Evolutionary conservation across 2,329 filamentous ascomycete genomes (phyloP).

Genomic region (Bertia moriformis): DNA sequence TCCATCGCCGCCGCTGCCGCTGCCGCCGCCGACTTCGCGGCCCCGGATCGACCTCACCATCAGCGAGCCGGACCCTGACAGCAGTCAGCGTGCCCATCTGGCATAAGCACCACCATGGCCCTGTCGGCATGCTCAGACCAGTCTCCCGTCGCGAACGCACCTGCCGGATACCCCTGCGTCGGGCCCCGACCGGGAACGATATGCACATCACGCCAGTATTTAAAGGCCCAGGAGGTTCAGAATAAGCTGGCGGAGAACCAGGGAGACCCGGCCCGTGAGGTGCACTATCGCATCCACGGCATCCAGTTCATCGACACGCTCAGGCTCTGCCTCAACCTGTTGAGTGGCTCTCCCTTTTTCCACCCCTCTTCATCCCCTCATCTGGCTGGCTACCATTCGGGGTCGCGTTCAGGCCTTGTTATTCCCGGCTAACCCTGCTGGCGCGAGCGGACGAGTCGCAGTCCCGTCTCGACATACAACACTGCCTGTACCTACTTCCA

Average conservation of each 20-base stretch:
- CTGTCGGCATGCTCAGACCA: too few species aligned
- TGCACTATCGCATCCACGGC: slow-evolving; percentile 67
- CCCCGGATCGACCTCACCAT: background rate
- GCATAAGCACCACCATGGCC: too few species aligned
- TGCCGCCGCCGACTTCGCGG: background rate
- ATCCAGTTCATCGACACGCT: slow-evolving; percentile 81
- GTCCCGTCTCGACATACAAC: slow-evolving; percentile 79
- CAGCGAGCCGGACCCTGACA: background rate
- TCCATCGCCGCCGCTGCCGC: background rate
- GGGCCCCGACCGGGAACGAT: background rate
- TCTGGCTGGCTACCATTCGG: slow-evolving; percentile 1
- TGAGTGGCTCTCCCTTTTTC: too few species aligned
- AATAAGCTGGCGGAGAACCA: slow-evolving; percentile 55
- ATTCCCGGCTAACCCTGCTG: slow-evolving; percentile 4
- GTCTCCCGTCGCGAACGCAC: background rate
- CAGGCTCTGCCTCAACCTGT: slow-evolving; percentile 66
- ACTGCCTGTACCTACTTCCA: slow-evolving; percentile 89
- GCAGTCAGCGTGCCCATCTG: too few species aligned
- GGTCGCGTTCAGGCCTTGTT: too few species aligned
- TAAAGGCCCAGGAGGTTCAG: slow-evolving; percentile 36
- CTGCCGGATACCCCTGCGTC: background rate
- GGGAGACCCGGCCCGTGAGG: slow-evolving; percentile 65
- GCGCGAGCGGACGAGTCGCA: too few species aligned
- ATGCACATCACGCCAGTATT: background rate
- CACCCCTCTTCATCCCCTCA: slow-evolving; percentile 1